A percentile compares a stretch with the other conserved stretches of the same genome.
These are phyloP conservation scores for Elaeis guineensis DNA, from an alignment of 176 grass and related monocot species.

Conservation along the genomic window DNA sequence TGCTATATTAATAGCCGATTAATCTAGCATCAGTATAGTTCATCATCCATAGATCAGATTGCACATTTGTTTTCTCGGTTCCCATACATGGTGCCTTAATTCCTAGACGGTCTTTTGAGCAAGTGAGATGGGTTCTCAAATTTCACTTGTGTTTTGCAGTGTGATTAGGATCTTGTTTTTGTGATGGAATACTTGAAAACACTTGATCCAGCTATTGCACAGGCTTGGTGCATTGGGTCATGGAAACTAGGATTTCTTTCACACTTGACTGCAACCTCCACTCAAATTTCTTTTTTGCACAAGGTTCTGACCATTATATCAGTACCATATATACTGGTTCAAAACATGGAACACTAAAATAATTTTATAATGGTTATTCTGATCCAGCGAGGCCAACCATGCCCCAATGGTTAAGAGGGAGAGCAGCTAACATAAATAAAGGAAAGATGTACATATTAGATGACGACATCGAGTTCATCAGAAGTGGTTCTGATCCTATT, in stretches of 20 bases:
- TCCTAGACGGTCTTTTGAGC: too few relatives aligned
- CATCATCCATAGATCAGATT: too few relatives aligned
- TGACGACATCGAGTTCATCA: too few relatives aligned
- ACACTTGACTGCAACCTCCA: neutral
- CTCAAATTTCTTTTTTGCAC: neutral
- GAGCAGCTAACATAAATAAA: constrained; percentile 42
- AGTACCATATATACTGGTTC: constrained; percentile 10
- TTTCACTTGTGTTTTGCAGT: constrained; percentile 22
- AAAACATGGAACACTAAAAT: neutral
- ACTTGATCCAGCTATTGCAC: constrained; percentile 66
- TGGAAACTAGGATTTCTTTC: constrained; percentile 30
- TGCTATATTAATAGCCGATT: too few relatives aligned
- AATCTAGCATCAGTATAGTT: too few relatives aligned
- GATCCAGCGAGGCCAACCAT: constrained; percentile 39
- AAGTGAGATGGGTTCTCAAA: too few relatives aligned
- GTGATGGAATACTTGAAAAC: constrained; percentile 80
- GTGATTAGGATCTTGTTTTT: constrained; percentile 71
- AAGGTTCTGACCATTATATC: neutral
- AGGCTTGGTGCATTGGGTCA: constrained; percentile 90
- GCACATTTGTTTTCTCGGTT: too few relatives aligned
- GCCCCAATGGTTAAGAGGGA: constrained; percentile 28
- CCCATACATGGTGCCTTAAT: too few relatives aligned
- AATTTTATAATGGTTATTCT: constrained; percentile 2
- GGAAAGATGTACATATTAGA: too few relatives aligned
- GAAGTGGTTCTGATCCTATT: too few relatives aligned